Conservation (phyloP, 108 stramenopile species). For the Nitzschia sp. region DNA sequence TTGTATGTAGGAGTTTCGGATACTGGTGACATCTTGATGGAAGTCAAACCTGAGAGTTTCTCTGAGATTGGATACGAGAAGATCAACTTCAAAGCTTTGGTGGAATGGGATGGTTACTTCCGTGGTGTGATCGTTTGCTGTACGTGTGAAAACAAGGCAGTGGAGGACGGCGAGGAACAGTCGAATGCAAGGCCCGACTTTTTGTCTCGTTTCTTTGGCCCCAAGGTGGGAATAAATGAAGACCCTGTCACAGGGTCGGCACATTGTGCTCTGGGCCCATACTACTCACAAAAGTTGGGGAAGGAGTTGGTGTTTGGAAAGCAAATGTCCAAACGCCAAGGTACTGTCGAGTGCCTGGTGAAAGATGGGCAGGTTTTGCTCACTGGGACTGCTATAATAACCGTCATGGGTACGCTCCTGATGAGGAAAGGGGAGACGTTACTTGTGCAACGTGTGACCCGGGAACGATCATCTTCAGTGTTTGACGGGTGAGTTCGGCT, state of each 20-base stretch:
- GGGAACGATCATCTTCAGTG: slow-evolving; percentile 12
- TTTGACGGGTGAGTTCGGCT: neutral
- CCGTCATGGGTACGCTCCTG: slow-evolving; percentile 40
- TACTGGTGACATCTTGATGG: slow-evolving; percentile 73
- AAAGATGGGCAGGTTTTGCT: slow-evolving; percentile 50
- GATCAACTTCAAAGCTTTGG: slow-evolving; percentile 58
- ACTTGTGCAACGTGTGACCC: slow-evolving; percentile 11
- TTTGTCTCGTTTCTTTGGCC: slow-evolving; percentile 91
- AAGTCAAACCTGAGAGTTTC: slow-evolving; percentile 66
- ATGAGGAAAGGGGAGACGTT: slow-evolving; percentile 27
- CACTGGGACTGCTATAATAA: slow-evolving; percentile 63
- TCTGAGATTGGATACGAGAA: slow-evolving; percentile 41
- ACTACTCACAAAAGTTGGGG: slow-evolving; percentile 79
- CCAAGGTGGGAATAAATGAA: slow-evolving; percentile 93
- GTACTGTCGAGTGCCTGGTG: slow-evolving; percentile 75
- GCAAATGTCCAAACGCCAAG: slow-evolving; percentile 87
- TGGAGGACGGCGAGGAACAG: slow-evolving; percentile 10
- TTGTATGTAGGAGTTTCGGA: slow-evolving; percentile 68
- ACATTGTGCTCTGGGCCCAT: slow-evolving; percentile 90
- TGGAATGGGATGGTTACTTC: slow-evolving; percentile 61
- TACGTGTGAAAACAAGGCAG: neutral
- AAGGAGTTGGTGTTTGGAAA: slow-evolving; percentile 72
- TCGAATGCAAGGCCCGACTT: slow-evolving; percentile 58
- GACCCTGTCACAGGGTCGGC: slow-evolving; percentile 97
- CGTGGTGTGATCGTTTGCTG: slow-evolving; percentile 83